Conservation (phyloP, 805 yeast species). For the Nakazawaea ambrosiae region DNA sequence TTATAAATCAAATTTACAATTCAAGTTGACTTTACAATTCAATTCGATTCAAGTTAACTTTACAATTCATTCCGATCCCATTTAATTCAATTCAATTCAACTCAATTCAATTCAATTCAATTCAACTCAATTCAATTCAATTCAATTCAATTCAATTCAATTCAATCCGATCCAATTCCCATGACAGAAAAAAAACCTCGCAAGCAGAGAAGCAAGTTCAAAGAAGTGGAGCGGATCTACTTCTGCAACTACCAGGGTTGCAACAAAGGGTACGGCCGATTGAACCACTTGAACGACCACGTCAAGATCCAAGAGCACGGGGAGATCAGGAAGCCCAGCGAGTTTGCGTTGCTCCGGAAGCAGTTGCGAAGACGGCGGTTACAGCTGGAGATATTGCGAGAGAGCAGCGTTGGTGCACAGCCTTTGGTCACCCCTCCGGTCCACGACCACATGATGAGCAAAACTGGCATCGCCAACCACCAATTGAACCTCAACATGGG, state of each 20-base stretch:
- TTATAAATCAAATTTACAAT: too few species aligned
- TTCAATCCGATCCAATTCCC: too few species aligned
- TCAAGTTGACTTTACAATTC: too few species aligned
- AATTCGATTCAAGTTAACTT: too few species aligned
- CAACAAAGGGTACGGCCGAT: constrained; percentile 7
- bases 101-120: too few species aligned
- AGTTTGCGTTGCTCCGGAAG: constrained; percentile 8
- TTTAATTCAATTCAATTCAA: too few species aligned
- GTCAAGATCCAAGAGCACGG: constrained; percentile 8
- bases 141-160: too few species aligned
- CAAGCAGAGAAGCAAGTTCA: constrained; percentile 6
- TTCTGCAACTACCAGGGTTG: constrained; percentile 5
- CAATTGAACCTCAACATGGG: too few species aligned
- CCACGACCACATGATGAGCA: not conserved
- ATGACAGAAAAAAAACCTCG: too few species aligned
- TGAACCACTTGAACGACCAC: constrained; percentile 10
- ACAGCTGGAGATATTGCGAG: constrained; percentile 7
- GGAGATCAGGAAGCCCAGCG: constrained; percentile 8
- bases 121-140: too few species aligned
- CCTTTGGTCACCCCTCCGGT: not conserved
- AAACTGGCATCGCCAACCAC: not conserved
- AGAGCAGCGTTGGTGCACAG: not conserved
- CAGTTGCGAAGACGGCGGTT: constrained; percentile 3
- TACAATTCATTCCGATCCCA: too few species aligned
- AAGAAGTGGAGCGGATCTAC: constrained; percentile 8